Evolutionary conservation across 148 eudicot species (phyloP), one percentile per base, ranked within the genome.

Genomic region (Rhododendron molle): DNA sequence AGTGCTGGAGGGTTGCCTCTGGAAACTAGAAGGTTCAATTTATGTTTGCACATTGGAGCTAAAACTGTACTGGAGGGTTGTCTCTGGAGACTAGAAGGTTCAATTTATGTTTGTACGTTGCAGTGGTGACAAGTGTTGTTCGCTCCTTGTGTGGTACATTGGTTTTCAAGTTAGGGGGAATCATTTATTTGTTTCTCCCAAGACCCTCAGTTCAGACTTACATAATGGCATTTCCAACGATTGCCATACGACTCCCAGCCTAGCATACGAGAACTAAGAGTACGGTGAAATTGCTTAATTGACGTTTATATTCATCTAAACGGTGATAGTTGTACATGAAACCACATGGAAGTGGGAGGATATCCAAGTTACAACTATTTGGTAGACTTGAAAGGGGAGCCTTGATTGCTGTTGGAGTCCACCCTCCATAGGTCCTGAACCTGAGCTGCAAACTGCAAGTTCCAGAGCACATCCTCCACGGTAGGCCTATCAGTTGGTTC

Each of bases 381-480:
- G 71, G 72, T 1, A 71, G 54, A 71, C 36, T 16, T 36, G 30
- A 89, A 65, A 58, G 95, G 93, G 0, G 91, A 90, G n/a, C 88
- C 89, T 82, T 88, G 87, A 60, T 84, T 86, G 88, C 91, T 89
- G n/a, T 90, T 82, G 32, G 82, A 36, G 14, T 89, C 92, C 47
- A 87, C 83, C 78, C 85, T 88, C 87, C 88, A 85, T 8, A 90
- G 87, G 46, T 91, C 92, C 32, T 93, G 93, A 79, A 94, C 88
- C 84, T 95, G 98, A 86, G 94, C 96, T 26, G 94, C 95, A 86
- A 94, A 95, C 81, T 95, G 95, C 88, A 95, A 85, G 80, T 94
- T 95, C 98, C 98, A 95, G 7, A 95, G 87, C 52, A 93, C 88
- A 80, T 95, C 98, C 83, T 95, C 98, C 23, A 94, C 85, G 28